phyloP scores from a whole-genome alignment of 2,329 filamentous ascomycete genomes.

The Clonostachys sp. region DNA sequence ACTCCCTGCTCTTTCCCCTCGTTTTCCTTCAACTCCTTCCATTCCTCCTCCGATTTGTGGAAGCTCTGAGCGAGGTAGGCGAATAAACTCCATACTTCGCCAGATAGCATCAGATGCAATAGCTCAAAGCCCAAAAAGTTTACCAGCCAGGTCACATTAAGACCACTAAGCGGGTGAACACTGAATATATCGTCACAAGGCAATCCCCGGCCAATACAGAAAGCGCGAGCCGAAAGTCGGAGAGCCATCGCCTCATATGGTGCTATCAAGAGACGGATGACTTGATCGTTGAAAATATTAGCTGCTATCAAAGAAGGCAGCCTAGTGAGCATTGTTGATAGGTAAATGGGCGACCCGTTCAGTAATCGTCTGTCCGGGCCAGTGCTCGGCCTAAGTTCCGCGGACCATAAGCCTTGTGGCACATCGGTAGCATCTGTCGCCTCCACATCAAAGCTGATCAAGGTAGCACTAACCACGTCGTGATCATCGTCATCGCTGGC shows the following conservation, averaged over 20 bases:
- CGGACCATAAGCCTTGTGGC: conserved; percentile 51
- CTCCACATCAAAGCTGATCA: conserved; percentile 60
- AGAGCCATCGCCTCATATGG: conserved; percentile 42
- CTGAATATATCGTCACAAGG: conserved; percentile 30
- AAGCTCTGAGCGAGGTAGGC: conserved; percentile 29
- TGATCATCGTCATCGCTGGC: conserved; percentile 49
- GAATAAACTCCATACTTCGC: conserved; percentile 38
- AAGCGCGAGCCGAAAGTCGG: conserved; percentile 37
- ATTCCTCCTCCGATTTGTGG: conserved; percentile 37
- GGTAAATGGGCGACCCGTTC: conserved; percentile 26
- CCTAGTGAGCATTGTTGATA: conserved; percentile 43
- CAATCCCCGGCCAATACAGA: conserved; percentile 29
- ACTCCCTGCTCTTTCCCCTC: conserved; percentile 2
- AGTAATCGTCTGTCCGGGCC: conserved; percentile 6
- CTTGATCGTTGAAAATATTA: conserved; percentile 38
- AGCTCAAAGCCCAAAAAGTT: conserved; percentile 44
- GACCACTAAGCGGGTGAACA: conserved; percentile 23
- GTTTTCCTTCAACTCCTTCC: conserved; percentile 18
- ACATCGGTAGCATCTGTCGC: conserved; percentile 47
- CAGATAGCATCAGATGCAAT: conserved; percentile 34
- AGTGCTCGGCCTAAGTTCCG: conserved; percentile 49
- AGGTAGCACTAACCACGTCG: conserved; percentile 48
- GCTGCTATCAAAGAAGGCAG: conserved; percentile 43
- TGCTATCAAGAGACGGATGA: conserved; percentile 33
- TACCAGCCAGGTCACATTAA: conserved; percentile 30